Evolutionary conservation across 352 stramenopile genomes (phyloP).

Genomic region (Blastocystis sp.): DNA sequence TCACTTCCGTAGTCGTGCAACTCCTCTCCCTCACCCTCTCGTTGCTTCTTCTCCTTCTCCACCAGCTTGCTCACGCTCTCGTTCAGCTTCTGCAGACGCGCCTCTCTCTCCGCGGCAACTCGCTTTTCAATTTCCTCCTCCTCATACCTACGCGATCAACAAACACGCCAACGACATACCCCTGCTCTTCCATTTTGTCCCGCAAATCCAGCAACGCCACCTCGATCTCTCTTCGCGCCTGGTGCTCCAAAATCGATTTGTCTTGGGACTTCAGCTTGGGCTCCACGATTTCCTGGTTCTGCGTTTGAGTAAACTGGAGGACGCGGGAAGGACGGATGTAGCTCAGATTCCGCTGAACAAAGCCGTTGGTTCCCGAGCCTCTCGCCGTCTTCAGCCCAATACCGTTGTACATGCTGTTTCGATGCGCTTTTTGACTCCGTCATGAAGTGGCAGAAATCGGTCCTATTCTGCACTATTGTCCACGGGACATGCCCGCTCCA

Average conservation of each 20-base stretch:
- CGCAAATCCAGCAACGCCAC: slow-evolving; percentile 45
- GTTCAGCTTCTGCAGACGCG: slow-evolving; percentile 10
- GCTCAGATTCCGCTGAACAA: slow-evolving; percentile 64
- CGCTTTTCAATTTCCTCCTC: slow-evolving; percentile 70
- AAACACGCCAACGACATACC: neutral
- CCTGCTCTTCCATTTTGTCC: slow-evolving; percentile 56
- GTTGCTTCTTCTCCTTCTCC: slow-evolving; percentile 40
- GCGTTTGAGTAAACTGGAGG: slow-evolving; percentile 52
- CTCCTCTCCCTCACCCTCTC: slow-evolving; percentile 56
- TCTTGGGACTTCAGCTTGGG: slow-evolving; percentile 62
- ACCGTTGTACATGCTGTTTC: slow-evolving; percentile 68
- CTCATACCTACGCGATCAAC: neutral
- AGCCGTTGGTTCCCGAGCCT: slow-evolving; percentile 72
- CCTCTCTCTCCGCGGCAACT: slow-evolving; percentile 21
- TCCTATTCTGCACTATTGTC: too few relatives aligned
- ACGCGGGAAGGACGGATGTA: slow-evolving; percentile 65
- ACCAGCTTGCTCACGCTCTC: slow-evolving; percentile 23
- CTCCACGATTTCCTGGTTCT: slow-evolving; percentile 49
- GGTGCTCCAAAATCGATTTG: slow-evolving; percentile 39
- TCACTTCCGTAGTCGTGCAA: slow-evolving; percentile 65
- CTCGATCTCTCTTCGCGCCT: slow-evolving; percentile 62
- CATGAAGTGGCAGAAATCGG: neutral
- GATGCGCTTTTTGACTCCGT: neutral
- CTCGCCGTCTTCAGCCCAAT: slow-evolving; percentile 68
- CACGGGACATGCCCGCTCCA: too few relatives aligned